These are phyloP conservation scores for Silene noctiflora DNA, from an alignment of 179 eudicot genomes.

Conservation along the genomic window DNA sequence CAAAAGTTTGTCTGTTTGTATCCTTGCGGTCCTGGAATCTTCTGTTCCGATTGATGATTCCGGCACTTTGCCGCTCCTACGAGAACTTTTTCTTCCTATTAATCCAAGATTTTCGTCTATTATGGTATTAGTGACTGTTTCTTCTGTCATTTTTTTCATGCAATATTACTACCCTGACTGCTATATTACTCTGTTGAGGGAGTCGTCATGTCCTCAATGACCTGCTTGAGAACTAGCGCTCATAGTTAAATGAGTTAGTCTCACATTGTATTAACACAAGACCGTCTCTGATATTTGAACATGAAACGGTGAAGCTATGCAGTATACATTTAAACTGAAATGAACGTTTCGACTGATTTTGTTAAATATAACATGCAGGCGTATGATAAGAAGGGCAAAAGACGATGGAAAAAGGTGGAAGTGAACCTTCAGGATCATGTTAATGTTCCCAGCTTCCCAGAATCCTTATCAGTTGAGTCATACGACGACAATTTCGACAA, in stretches of 20 bases:
- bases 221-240: no score
- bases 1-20: conserved; percentile 46
- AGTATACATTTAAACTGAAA: background rate
- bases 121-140: conserved; percentile 43
- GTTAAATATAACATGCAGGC: conserved; percentile 33
- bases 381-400: conserved; percentile 42
- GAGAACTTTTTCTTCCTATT: conserved; percentile 57
- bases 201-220: no score
- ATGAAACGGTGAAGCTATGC: background rate
- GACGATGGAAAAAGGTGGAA: conserved; percentile 60
- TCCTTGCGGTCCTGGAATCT: conserved; percentile 53
- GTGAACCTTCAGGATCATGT: conserved; percentile 57
- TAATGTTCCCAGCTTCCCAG: conserved; percentile 37
- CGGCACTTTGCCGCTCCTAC: conserved; percentile 29
- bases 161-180: no score
- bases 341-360: background rate
- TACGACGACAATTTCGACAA: conserved; percentile 45
- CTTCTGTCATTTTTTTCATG: background rate
- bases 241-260: no score
- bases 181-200: no score
- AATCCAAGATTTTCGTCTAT: conserved; percentile 76
- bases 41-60: conserved; percentile 59
- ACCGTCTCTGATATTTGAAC: background rate
- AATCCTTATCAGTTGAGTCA: conserved; percentile 25
- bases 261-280: no score